Conservation (phyloP, 1,284 basidiomycete genomes). For the Amylostereum areolatum region DNA sequence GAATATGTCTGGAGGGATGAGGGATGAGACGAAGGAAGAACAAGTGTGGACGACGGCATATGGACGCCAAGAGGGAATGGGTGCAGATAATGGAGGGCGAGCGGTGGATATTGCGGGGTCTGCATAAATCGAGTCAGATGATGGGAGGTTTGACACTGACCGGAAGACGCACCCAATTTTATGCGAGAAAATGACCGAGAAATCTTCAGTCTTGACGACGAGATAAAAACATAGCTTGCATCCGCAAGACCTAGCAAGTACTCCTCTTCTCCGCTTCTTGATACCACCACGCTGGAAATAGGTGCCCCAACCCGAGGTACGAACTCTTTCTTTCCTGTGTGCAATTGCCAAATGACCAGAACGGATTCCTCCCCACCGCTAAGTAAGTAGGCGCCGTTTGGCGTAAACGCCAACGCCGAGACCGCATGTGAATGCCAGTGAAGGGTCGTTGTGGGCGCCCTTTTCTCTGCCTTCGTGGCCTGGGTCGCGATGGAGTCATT, state of each 20-base stretch:
- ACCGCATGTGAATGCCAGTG: slow-evolving; percentile 99
- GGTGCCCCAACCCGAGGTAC: slow-evolving; percentile 90
- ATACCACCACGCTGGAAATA: slow-evolving; percentile 68
- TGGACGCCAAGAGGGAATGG: slow-evolving; percentile 70
- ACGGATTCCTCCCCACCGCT: slow-evolving; percentile 97
- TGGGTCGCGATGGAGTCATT: slow-evolving; percentile 48
- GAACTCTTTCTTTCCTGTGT: slow-evolving; percentile 83
- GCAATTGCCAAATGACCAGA: slow-evolving; percentile 92
- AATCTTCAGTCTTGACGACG: slow-evolving; percentile 65
- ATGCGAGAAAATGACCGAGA: slow-evolving; percentile 75
- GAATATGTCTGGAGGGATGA: slow-evolving; percentile 93
- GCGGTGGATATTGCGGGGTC: slow-evolving; percentile 40
- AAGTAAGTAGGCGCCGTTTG: slow-evolving; percentile 88
- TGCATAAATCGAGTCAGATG: slow-evolving; percentile 17
- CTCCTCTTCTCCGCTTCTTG: slow-evolving; percentile 67
- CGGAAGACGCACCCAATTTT: slow-evolving; percentile 59
- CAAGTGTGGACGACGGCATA: slow-evolving; percentile 62
- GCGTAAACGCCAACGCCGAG: slow-evolving; percentile 82
- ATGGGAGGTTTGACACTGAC: background rate
- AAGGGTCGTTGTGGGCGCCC: slow-evolving; percentile 77
- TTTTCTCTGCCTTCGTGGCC: slow-evolving; percentile 59
- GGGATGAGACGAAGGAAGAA: slow-evolving; percentile 91
- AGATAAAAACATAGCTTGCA: slow-evolving; percentile 78
- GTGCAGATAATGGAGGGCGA: slow-evolving; percentile 33
- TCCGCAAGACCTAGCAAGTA: slow-evolving; percentile 83